These are phyloP conservation scores for Jamesozyma spencerorum DNA, from an alignment of 805 yeast genomes.

Conservation along the genomic window DNA sequence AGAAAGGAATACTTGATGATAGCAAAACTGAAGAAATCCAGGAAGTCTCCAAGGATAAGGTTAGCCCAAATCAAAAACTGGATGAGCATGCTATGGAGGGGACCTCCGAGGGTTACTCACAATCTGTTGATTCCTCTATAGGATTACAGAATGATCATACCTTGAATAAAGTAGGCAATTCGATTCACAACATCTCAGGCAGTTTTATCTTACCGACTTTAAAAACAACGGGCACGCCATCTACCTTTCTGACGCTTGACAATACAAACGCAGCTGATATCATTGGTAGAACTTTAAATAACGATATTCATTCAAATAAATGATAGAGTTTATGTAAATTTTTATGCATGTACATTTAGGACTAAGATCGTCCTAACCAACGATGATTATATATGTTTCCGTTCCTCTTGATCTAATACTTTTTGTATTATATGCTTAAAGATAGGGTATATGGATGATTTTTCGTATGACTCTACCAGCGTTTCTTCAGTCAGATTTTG, in stretches of 20 bases:
- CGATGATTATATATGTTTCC: conserved; percentile 5
- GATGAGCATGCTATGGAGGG: no score
- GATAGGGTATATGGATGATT: conserved; percentile 29
- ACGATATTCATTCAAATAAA: no score
- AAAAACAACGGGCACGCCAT: conserved; percentile 8
- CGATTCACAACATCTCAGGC: neutral
- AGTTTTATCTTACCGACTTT: neutral
- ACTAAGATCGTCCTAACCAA: no score
- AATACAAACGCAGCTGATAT: conserved; percentile 10
- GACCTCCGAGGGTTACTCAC: no score
- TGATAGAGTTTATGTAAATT: neutral
- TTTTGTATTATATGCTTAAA: conserved; percentile 40
- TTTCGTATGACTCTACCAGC: conserved; percentile 32
- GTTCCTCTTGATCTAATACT: conserved; percentile 24
- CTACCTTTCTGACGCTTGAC: conserved; percentile 12
- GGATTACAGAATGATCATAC: conserved; percentile 1
- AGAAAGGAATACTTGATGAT: no score
- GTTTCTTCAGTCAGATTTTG: conserved; percentile 25
- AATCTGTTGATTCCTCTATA: neutral
- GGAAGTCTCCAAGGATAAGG: no score
- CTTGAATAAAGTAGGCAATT: neutral
- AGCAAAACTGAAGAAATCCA: conserved; percentile 5
- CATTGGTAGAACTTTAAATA: no score
- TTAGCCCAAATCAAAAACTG: no score
- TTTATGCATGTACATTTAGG: neutral